Evolutionary conservation across 805 yeast genomes (phyloP).

Genomic region (Starmerella potacharoeniae): DNA sequence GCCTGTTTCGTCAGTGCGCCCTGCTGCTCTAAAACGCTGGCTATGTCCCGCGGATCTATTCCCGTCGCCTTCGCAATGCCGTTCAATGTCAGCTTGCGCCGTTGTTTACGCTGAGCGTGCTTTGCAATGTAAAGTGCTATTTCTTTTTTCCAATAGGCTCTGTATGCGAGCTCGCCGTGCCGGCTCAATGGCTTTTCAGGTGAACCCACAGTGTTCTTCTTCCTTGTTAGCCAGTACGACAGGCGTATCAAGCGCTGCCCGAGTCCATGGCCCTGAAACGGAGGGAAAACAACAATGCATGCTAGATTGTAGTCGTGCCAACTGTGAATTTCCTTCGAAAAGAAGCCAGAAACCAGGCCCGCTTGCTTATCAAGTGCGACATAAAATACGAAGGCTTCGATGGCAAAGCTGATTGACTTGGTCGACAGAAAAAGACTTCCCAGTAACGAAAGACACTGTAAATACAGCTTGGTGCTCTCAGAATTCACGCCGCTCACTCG

Average conservation of each 20-base stretch:
- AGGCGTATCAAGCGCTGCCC: constrained; percentile 77
- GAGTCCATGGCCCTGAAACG: constrained; percentile 65
- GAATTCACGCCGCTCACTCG: constrained; percentile 35
- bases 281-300: constrained; percentile 84
- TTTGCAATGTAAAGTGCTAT: constrained; percentile 27
- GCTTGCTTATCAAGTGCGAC: constrained; percentile 31
- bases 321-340: constrained; percentile 69
- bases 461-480: constrained; percentile 41
- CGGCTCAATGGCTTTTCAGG: constrained; percentile 88
- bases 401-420: constrained; percentile 73
- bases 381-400: constrained; percentile 72
- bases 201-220: constrained; percentile 58
- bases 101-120: not conserved
- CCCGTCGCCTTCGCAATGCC: constrained; percentile 26
- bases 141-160: constrained; percentile 60
- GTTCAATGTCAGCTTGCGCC: constrained; percentile 20
- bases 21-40: constrained; percentile 25
- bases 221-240: constrained; percentile 62
- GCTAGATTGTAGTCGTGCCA: constrained; percentile 76
- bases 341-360: constrained; percentile 68
- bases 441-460: constrained; percentile 74
- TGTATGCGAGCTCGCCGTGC: constrained; percentile 63
- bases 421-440: constrained; percentile 83
- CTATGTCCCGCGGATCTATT: constrained; percentile 29
- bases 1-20: constrained; percentile 18